A percentile compares a stretch with the other conserved stretches of the same genome.
Evolutionary conservation across 371 early-diverging fungal genomes (phyloP).

Genomic region (Thermomucor indicae-seudaticae): DNA sequence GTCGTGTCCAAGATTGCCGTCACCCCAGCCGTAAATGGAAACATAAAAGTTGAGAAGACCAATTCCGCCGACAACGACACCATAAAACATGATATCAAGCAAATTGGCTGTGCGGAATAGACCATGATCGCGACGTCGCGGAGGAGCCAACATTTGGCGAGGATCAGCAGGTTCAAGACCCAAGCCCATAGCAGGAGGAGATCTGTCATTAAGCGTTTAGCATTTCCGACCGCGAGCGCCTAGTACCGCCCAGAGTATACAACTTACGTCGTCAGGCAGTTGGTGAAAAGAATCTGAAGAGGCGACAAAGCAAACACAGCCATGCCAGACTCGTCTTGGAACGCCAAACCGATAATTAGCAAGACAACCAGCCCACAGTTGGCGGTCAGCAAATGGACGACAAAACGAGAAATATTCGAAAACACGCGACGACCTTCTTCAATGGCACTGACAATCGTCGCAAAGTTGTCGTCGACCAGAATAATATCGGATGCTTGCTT

Average conservation of each 20-base stretch:
- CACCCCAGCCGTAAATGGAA: conserved; percentile 53
- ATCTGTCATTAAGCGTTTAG: conserved; percentile 21
- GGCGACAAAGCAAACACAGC: conserved; percentile 78
- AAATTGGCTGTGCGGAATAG: conserved; percentile 65
- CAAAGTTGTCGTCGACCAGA: conserved; percentile 83
- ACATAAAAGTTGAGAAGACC: conserved; percentile 66
- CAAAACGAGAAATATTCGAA: conserved; percentile 90
- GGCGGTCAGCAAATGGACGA: conserved; percentile 85
- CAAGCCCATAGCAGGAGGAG: conserved; percentile 83
- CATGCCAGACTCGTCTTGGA: conserved; percentile 51
- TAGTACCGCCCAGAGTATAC: too few species aligned
- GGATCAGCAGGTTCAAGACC: conserved; percentile 82
- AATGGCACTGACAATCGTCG: conserved; percentile 81
- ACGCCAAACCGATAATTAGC: conserved; percentile 66
- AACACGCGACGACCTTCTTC: conserved; percentile 84
- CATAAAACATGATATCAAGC: conserved; percentile 72
- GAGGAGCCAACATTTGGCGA: conserved; percentile 79
- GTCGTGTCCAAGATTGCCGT: conserved; percentile 52
- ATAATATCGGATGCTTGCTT: conserved; percentile 92
- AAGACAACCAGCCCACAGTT: conserved; percentile 76
- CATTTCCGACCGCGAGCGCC: too few species aligned
- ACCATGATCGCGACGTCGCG: conserved; percentile 65
- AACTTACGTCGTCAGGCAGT: conserved; percentile 61
- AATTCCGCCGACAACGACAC: conserved; percentile 62
- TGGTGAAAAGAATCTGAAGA: conserved; percentile 86